Evolutionary conservation across 768 basidiomycete species (phyloP), one percentile per base, ranked within the genome.

Genomic region (Naganishia vaughanmartiniae): DNA sequence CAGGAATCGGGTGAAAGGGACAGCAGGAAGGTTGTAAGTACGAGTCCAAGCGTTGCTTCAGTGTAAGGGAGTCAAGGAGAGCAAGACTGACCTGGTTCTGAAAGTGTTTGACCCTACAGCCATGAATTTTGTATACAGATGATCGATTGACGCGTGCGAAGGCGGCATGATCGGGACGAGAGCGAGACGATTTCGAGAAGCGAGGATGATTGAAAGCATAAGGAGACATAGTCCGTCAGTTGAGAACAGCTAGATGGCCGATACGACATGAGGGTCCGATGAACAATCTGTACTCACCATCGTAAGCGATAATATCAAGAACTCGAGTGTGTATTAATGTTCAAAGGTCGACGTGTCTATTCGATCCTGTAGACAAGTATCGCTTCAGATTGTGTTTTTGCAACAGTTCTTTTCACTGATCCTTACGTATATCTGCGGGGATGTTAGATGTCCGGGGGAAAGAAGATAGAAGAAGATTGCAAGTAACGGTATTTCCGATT

Each of bases 101-200:
- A 80, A 24, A 80, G 74, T 76, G 78, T 80, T 77, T 80, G 78
- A 75, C 78, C 78, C 78, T 80, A 57, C 24, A 63, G 46, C 24
- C 48, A 51, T 26, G 24, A 51, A 51, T n/a, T 6, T 4, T 3
- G 4, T n/a, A 51, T 2, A 14, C 48, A 51, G 48, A n/a, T 24
- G 21, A 51, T 51, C 48, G 48, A 51, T 51, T 15, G 46, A 7
- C 17, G 46, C 24, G 14, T 42, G 42, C 9, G 42, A 2, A 36
- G 36, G 36, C n/a, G 24, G 48, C 48, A 51, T 51, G 15, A 51
- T 51, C 21, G 4, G 12, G 14, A 51, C 24, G 48, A 4, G 5
- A 51, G 48, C 48, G 24, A 12, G 15, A 46, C 21, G 45, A 7
- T 51, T 51, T 14, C 48, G 48, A 51, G 24, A 1, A 26, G 24